Base-by-base conservation (phyloP, 2,329 filamentous ascomycete species). In the Zasmidium cellare region DNA sequence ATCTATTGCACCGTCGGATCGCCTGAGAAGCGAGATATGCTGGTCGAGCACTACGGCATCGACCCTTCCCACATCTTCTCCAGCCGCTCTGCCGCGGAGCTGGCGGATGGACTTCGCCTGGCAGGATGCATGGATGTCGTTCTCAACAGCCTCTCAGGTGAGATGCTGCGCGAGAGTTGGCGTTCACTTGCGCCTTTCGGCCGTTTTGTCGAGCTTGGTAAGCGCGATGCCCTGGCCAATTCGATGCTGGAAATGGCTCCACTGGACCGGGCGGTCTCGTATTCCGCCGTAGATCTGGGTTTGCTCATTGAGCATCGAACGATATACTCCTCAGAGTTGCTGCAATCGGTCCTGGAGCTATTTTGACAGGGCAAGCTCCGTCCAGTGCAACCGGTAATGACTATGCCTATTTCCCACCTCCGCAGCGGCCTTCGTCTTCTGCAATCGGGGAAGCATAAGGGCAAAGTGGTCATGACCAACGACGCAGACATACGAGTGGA, bases 61-160 rank as follows among this genome's bases (percentile, higher is more conserved):
- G 57, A 64, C 1, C 60, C 59, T 6, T 58, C 67, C 19, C 65
- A 69, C 50, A 74, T 75, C 56, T 72, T 74, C 58, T 61, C 59
- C 56, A 65, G 57, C 41, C 61, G 71, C 11, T 63, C 70, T 28
- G 55, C 57, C 1, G 55, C 58, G 3, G 75, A 75, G 51, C 63
- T 9, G 9, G 75, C 73, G 0, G 55, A 61, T n/a, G 66, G 63
- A 16, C 47, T 44, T 3, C 74, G 74, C 11, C n/a, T n/a, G n/a
- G n/a, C n/a, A n/a, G n/a, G n/a, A n/a, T n/a, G n/a, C n/a, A 67
- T 75, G 18, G 71, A 76, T 53, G 69, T 75, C 5, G 59, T 75
- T 2, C 55, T 75, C 51, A 74, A 71, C 58, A 65, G 58, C 1
- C 51, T 68, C 7, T 41, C 60, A 1, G 72, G 72, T 1, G 57